Percentiles rank a stretch among this genome's conserved stretches.
Conservation (phyloP, 2,329 filamentous ascomycete species). For the Trichophyton simii region DNA sequence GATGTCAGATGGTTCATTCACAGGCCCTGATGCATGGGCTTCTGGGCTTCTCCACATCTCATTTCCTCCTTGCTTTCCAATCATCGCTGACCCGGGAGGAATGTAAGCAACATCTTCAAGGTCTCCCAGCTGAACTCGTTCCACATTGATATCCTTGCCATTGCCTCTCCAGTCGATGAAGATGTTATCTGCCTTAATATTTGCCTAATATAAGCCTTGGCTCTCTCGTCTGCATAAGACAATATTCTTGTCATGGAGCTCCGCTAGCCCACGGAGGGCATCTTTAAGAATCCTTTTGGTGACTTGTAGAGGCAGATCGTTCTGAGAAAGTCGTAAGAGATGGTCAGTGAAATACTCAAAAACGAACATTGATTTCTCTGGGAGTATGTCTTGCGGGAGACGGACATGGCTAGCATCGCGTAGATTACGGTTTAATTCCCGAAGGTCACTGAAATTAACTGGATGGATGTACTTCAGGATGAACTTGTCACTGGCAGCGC, state of each 20-base stretch:
- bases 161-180: constrained; percentile 19
- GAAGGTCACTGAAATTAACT: neutral
- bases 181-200: constrained; percentile 26
- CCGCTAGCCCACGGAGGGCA: constrained; percentile 27
- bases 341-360: constrained; percentile 35
- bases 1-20: constrained; percentile 18
- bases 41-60: constrained; percentile 22
- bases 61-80: constrained; percentile 16
- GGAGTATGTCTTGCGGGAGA: constrained; percentile 31
- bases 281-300: constrained; percentile 33
- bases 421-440: constrained; percentile 1
- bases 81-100: constrained; percentile 9
- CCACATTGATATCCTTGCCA: constrained; percentile 5
- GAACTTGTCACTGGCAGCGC: constrained; percentile 1
- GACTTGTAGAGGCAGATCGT: constrained; percentile 23
- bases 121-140: constrained; percentile 18
- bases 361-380: constrained; percentile 36
- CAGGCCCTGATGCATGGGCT: constrained; percentile 16
- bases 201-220: constrained; percentile 10
- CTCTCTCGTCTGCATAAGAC: constrained; percentile 9
- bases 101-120: constrained; percentile 14
- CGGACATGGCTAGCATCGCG: constrained; percentile 13
- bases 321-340: constrained; percentile 32
- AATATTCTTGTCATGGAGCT: constrained; percentile 26
- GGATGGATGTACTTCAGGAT: constrained; percentile 14